These are phyloP conservation scores for Neonectria magnoliae DNA, from an alignment of 2,329 filamentous ascomycete species.

Conservation along the genomic window DNA sequence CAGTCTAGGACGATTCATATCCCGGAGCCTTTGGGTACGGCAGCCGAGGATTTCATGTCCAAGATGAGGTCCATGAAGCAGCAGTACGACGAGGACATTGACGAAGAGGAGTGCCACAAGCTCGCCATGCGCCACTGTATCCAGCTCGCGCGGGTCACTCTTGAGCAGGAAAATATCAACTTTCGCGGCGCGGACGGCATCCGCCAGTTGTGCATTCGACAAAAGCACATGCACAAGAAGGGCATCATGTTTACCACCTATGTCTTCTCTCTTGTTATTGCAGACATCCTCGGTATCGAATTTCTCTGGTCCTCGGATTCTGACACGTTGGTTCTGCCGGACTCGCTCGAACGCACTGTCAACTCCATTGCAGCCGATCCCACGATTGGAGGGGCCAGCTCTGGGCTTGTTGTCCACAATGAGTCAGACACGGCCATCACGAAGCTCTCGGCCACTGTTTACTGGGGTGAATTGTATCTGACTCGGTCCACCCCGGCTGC, in stretches of 20 bases:
- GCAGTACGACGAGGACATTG: constrained; percentile 20
- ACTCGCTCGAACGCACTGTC: constrained; percentile 33
- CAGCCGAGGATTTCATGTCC: constrained; percentile 30
- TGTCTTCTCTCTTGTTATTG: constrained; percentile 39
- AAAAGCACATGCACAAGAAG: constrained; percentile 41
- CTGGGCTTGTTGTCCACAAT: constrained; percentile 38
- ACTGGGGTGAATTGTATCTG: constrained; percentile 42
- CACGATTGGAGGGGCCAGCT: constrained; percentile 38
- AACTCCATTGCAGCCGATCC: constrained; percentile 33
- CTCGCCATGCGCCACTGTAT: constrained; percentile 37
- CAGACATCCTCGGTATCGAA: constrained; percentile 37
- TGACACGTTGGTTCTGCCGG: constrained; percentile 34
- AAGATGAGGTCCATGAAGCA: constrained; percentile 27
- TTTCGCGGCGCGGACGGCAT: constrained; percentile 26
- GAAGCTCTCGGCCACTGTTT: constrained; percentile 35
- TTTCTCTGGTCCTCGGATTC: constrained; percentile 43
- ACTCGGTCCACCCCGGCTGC: constrained; percentile 36
- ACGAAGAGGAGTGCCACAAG: constrained; percentile 29
- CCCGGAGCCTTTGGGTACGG: constrained; percentile 34
- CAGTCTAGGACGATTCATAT: constrained; percentile 33
- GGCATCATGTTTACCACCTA: constrained; percentile 42
- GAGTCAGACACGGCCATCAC: constrained; percentile 32
- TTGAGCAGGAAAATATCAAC: constrained; percentile 30
- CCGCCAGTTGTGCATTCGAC: constrained; percentile 36
- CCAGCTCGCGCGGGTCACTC: constrained; percentile 30